phyloP scores from a whole-genome alignment of 2,329 filamentous ascomycete genomes.

The Gaeumannomyces tritici region DNA sequence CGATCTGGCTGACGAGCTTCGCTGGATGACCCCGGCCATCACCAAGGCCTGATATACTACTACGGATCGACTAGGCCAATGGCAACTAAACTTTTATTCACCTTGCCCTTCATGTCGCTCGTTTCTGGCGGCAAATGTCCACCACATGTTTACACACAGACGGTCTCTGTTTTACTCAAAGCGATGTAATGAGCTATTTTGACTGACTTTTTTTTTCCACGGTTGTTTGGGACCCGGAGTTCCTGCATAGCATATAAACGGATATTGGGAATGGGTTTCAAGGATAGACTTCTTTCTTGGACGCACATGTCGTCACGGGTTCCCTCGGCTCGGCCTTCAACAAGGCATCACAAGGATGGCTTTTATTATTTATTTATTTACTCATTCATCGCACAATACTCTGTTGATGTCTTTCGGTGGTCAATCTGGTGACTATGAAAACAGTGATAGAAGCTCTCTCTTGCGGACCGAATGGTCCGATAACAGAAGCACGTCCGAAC shows the following conservation, averaged over 20 bases:
- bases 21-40: neutral
- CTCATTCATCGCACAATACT: neutral
- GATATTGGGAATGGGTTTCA: neutral
- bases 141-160: neutral
- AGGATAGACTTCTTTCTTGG: neutral
- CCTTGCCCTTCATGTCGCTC: neutral
- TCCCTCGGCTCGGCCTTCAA: neutral
- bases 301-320: neutral
- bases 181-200: neutral
- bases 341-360: neutral
- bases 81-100: neutral
- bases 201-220: neutral
- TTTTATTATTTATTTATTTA: neutral
- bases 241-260: neutral
- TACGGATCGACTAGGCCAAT: neutral
- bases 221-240: neutral
- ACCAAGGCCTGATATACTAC: neutral
- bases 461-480: neutral
- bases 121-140: neutral
- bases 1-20: neutral
- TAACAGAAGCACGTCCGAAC: no score
- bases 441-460: neutral
- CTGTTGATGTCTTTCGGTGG: neutral
- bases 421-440: neutral
- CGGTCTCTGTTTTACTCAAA: neutral